Evolutionary conservation across 805 yeast genomes (phyloP).

Genomic region (Sugiyamaella chiloensis): DNA sequence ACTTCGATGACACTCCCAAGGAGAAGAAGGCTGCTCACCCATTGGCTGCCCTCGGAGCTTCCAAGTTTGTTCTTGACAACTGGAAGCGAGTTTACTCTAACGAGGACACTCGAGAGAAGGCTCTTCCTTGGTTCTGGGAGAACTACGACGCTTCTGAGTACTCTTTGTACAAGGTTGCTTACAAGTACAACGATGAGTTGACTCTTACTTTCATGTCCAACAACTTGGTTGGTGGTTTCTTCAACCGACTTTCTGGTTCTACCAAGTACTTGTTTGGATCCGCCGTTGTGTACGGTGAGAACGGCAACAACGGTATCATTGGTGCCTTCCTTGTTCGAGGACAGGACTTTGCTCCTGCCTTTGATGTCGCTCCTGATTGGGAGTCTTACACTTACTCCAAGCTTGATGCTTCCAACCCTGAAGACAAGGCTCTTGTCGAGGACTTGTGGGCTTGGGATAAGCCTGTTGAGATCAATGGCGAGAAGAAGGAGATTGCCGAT

Average conservation of each 20-base stretch:
- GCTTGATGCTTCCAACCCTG: slow-evolving; percentile 75
- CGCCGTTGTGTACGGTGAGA: slow-evolving; percentile 95
- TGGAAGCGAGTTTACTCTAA: slow-evolving; percentile 97
- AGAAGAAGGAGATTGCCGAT: slow-evolving; percentile 83
- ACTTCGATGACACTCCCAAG: slow-evolving; percentile 45
- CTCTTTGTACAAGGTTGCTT: slow-evolving; percentile 92
- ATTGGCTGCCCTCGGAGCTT: slow-evolving; percentile 72
- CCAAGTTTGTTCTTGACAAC: slow-evolving; percentile 71
- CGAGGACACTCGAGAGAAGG: slow-evolving; percentile 91
- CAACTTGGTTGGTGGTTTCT: slow-evolving; percentile 97
- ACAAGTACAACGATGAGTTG: slow-evolving; percentile 97
- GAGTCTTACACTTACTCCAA: slow-evolving; percentile 84
- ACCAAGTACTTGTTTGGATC: slow-evolving; percentile 92
- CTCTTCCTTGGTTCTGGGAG: slow-evolving; percentile 98
- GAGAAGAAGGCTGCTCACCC: slow-evolving; percentile 86
- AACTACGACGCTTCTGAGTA: slow-evolving; percentile 88
- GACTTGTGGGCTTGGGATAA: slow-evolving; percentile 99
- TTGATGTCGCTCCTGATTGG: slow-evolving; percentile 99
- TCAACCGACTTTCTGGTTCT: slow-evolving; percentile 89
- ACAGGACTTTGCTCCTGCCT: slow-evolving; percentile 85
- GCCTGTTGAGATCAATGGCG: slow-evolving; percentile 80
- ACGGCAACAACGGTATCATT: slow-evolving; percentile 95
- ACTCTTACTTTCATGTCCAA: slow-evolving; percentile 97
- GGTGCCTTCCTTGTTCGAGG: slow-evolving; percentile 97
- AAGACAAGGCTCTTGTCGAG: slow-evolving; percentile 73